Conservation (phyloP, 1,139 yeast genomes). For the Suhomyces anneliseae region DNA sequence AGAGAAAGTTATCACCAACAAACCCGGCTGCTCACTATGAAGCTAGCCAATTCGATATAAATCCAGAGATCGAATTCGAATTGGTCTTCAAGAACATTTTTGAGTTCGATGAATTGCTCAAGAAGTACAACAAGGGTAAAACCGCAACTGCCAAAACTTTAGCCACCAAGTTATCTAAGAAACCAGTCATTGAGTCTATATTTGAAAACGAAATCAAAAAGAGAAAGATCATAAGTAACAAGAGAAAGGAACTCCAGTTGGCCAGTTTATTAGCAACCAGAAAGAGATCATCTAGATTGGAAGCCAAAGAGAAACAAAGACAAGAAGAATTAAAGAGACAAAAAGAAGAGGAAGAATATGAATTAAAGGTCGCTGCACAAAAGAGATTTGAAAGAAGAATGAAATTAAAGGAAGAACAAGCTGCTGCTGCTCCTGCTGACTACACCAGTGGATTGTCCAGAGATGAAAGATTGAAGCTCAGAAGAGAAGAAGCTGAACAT, state of each 20-base stretch:
- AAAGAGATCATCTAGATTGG: constrained; percentile 29
- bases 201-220: constrained; percentile 31
- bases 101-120: constrained; percentile 28
- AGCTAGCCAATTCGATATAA: constrained; percentile 33
- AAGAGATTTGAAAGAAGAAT: constrained; percentile 41
- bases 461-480: constrained; percentile 43
- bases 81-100: constrained; percentile 34
- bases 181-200: constrained; percentile 25
- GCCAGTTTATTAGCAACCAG: constrained; percentile 46
- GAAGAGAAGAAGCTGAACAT: constrained; percentile 18
- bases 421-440: constrained; percentile 16
- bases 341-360: constrained; percentile 34
- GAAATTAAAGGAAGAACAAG: constrained; percentile 20
- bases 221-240: constrained; percentile 41
- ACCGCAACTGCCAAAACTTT: constrained; percentile 21
- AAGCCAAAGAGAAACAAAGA: constrained; percentile 48
- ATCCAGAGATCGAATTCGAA: constrained; percentile 27
- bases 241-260: constrained; percentile 50
- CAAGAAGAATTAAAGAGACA: constrained; percentile 36
- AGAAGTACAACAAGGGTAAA: constrained; percentile 18
- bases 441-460: constrained; percentile 33
- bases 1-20: constrained; percentile 35
- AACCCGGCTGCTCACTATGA: constrained; percentile 32
- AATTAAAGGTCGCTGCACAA: constrained; percentile 32
- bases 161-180: constrained; percentile 18